Conservation (phyloP, 306 rosid species). For the Astragalus membranaceus region DNA sequence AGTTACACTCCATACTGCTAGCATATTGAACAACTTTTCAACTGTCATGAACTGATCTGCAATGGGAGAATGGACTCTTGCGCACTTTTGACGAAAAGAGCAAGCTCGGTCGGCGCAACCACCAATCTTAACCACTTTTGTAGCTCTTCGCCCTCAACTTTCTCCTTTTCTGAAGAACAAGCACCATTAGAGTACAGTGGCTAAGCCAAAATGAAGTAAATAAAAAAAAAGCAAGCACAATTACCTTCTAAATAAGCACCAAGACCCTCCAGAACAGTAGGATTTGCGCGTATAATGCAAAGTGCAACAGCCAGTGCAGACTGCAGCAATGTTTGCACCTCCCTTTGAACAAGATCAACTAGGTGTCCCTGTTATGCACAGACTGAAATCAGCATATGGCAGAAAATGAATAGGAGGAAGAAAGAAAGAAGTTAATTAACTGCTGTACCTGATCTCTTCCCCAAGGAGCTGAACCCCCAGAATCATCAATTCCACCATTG, state of each 20-base stretch:
- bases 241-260: constrained; percentile 91
- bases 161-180: constrained; percentile 72
- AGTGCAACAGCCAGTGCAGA: constrained; percentile 76
- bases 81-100: constrained; percentile 50
- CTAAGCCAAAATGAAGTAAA: too few relatives aligned
- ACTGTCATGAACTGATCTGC: constrained; percentile 27
- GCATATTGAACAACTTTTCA: constrained; percentile 8
- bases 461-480: constrained; percentile 71
- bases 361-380: constrained; percentile 67
- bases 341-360: constrained; percentile 84
- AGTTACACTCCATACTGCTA: constrained; percentile 7
- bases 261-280: constrained; percentile 87
- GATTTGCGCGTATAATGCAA: constrained; percentile 80
- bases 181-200: constrained; percentile 30
- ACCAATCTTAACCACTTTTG: constrained; percentile 80
- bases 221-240: neutral
- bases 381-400: constrained; percentile 33
- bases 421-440: neutral
- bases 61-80: constrained; percentile 55
- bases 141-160: constrained; percentile 89
- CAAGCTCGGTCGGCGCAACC: constrained; percentile 78
- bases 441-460: constrained; percentile 90
- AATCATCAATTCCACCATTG: constrained; percentile 81
- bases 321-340: constrained; percentile 78
- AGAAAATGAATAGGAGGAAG: neutral